These are phyloP conservation scores for Teratosphaeria zuluensis DNA, from an alignment of 2,329 filamentous ascomycete genomes.

Conservation along the genomic window DNA sequence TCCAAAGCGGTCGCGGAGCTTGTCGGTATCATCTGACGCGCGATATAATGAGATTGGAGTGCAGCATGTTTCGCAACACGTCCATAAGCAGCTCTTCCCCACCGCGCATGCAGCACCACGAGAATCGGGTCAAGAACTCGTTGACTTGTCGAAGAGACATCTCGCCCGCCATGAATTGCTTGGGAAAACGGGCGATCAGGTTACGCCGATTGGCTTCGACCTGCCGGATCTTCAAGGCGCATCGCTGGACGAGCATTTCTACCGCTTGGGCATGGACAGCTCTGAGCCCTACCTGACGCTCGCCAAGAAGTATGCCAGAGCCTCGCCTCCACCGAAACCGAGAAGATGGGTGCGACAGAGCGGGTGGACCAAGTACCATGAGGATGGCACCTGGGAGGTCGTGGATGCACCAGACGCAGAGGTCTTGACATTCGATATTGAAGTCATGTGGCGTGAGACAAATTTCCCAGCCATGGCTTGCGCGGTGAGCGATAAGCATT, in stretches of 20 bases:
- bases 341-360: conserved; percentile 68
- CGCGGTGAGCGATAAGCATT: conserved; percentile 76
- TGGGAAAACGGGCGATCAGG: conserved; percentile 77
- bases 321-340: conserved; percentile 48
- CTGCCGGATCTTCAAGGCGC: conserved; percentile 68
- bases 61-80: conserved; percentile 77
- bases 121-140: conserved; percentile 65
- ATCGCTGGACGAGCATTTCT: conserved; percentile 88
- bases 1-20: conserved; percentile 17
- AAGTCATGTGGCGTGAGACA: conserved; percentile 91
- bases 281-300: conserved; percentile 72
- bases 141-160: conserved; percentile 73
- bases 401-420: conserved; percentile 70
- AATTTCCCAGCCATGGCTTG: conserved; percentile 96
- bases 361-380: conserved; percentile 90
- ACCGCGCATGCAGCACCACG: conserved; percentile 39
- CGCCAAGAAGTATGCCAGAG: conserved; percentile 64
- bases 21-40: conserved; percentile 39
- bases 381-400: conserved; percentile 60
- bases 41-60: conserved; percentile 90
- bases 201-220: conserved; percentile 70
- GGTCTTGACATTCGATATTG: conserved; percentile 87
- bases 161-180: conserved; percentile 74
- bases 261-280: conserved; percentile 74
- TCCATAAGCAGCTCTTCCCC: conserved; percentile 74